Conservation (phyloP, 2,329 filamentous ascomycete genomes). For the Alternaria viburni region DNA sequence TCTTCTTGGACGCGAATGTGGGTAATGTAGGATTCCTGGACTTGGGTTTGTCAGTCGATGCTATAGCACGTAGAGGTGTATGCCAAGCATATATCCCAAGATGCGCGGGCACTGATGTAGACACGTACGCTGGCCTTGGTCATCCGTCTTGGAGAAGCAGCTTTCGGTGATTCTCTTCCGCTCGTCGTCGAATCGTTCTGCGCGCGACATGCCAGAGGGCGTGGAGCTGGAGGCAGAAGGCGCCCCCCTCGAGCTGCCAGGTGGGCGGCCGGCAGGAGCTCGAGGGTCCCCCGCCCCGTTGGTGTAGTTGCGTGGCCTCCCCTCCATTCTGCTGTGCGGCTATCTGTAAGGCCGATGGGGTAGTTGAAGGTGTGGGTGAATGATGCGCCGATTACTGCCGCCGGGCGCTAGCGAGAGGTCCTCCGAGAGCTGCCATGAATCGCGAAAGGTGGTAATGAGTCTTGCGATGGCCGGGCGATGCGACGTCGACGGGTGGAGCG, state of each 20-base stretch:
- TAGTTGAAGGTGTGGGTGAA: background rate
- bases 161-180: slow-evolving; percentile 93
- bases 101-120: background rate
- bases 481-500: slow-evolving; percentile 6
- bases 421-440: slow-evolving; percentile 29
- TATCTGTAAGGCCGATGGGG: background rate
- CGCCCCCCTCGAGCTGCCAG: slow-evolving; percentile 36
- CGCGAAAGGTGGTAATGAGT: slow-evolving; percentile 20
- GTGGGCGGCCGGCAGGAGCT: slow-evolving; percentile 31
- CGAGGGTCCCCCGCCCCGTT: slow-evolving; percentile 33
- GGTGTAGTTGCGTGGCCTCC: slow-evolving; percentile 40
- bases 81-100: background rate
- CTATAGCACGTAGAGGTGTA: background rate
- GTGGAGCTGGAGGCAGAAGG: slow-evolving; percentile 34
- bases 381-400: slow-evolving; percentile 10
- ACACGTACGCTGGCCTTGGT: slow-evolving; percentile 79
- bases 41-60: slow-evolving; percentile 51
- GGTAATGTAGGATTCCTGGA: slow-evolving; percentile 94
- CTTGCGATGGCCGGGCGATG: slow-evolving; percentile 16
- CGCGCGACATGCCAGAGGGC: slow-evolving; percentile 55
- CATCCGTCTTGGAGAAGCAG: slow-evolving; percentile 90
- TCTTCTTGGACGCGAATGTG: slow-evolving; percentile 93
- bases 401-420: slow-evolving; percentile 21
- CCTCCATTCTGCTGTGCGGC: slow-evolving; percentile 37
- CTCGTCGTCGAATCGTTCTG: slow-evolving; percentile 95